Evolutionary conservation across 257 asterid genomes (phyloP), one percentile per base, ranked within the genome.

Genomic region (Echium plantagineum): DNA sequence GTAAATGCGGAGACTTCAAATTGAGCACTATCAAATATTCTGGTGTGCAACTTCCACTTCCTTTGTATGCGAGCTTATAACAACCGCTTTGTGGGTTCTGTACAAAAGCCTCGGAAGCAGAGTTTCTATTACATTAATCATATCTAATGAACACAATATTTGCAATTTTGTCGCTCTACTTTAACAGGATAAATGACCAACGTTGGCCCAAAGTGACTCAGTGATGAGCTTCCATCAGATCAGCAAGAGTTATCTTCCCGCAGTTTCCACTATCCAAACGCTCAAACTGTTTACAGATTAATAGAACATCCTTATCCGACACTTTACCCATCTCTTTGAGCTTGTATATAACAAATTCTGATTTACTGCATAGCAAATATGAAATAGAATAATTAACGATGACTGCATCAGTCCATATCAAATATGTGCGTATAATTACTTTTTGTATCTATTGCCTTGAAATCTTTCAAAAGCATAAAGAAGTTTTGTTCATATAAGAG

Each of bases 281-380:
- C 21, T 85, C 88, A 65, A 89, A 89, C 74, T 84, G 89, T 49
- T 71, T 67, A 59, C 90, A 78, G 20, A 83, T 79, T 69, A 62
- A 72, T 59, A 66, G 4, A 20, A 85, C 83, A 69, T 89, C 96
- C 70, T 80, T 89, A 65, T 86, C 95, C 0, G 80, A 68, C 30
- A 83, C 76, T 75, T 78, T 89, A 16, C 87, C 88, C 94, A 89
- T 86, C 74, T 86, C 91, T 79, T 89, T 86, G 28, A 85, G 90
- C 83, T 86, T 89, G 83, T 85, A 89, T 52, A 89, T 82, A 1
- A 82, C 93, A 52, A 63, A 85, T 65, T 89, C 96, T 3, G 91
- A 82, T 78, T 85, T 85, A 22, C 95, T 89, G 96, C 78, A 30
- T 42, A 42, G 17, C 49, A 42, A 42, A 42, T 4, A 5, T 12